These are phyloP conservation scores for Ganoderma boninense DNA, from an alignment of 1,284 basidiomycete genomes.

Conservation along the genomic window DNA sequence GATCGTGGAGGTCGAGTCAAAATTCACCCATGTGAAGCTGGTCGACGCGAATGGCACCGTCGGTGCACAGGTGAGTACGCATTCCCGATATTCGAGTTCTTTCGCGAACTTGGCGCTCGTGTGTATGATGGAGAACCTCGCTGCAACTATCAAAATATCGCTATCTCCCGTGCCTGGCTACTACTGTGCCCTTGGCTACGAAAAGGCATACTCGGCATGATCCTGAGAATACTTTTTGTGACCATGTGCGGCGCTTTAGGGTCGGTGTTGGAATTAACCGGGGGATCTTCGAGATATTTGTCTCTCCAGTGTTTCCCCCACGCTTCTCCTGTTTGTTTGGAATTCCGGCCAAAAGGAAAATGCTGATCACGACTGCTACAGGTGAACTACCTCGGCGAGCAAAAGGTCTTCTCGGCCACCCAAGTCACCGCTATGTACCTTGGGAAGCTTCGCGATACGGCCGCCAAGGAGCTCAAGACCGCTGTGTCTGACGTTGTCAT, in stretches of 20 bases:
- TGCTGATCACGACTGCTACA: constrained; percentile 39
- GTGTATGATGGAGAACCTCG: not conserved
- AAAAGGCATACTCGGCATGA: too few relatives aligned
- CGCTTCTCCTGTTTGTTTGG: too few relatives aligned
- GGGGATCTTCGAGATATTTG: too few relatives aligned
- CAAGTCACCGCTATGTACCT: constrained; percentile 91
- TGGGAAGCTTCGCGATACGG: constrained; percentile 88
- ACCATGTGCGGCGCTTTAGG: too few relatives aligned
- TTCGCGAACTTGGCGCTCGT: not conserved
- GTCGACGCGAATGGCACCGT: constrained; percentile 85
- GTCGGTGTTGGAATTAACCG: too few relatives aligned
- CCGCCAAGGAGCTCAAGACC: constrained; percentile 84
- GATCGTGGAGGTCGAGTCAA: constrained; percentile 84
- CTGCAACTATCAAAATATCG: too few relatives aligned
- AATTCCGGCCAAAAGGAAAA: too few relatives aligned
- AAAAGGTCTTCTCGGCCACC: constrained; percentile 79
- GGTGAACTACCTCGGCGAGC: constrained; percentile 91
- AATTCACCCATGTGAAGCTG: constrained; percentile 87
- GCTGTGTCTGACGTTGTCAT: constrained; percentile 91
- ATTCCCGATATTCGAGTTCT: not conserved
- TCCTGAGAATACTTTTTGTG: too few relatives aligned
- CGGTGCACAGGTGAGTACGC: constrained; percentile 80
- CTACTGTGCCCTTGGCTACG: too few relatives aligned
- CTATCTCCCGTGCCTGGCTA: too few relatives aligned
- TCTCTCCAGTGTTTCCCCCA: too few relatives aligned